These are phyloP conservation scores for Exophiala viscosa DNA, from an alignment of 2,329 filamentous ascomycete genomes.

Conservation along the genomic window DNA sequence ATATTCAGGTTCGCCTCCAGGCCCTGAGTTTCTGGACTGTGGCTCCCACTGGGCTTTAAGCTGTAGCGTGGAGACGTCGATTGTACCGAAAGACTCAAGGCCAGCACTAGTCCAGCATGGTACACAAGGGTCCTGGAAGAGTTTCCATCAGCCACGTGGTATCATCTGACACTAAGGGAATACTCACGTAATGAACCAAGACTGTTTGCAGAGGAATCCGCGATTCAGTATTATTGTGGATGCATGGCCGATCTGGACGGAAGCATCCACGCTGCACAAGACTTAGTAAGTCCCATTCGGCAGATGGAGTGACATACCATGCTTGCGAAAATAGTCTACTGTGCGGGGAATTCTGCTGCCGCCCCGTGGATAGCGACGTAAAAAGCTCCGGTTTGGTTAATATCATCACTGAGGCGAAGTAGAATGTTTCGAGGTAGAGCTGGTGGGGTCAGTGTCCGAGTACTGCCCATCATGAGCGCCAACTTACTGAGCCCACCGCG, in stretches of 20 bases:
- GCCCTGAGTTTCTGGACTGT: neutral
- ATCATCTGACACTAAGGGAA: neutral
- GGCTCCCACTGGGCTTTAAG: neutral
- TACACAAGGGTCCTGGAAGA: neutral
- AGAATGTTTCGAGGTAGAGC: slow-evolving; percentile 4
- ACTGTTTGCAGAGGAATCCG: neutral
- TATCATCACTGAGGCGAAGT: neutral
- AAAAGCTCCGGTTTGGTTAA: slow-evolving; percentile 3
- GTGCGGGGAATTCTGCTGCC: neutral
- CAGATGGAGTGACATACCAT: neutral
- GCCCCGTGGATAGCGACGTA: neutral
- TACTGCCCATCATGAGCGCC: neutral
- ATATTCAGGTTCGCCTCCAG: neutral
- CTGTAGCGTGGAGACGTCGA: neutral
- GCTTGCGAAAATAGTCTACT: neutral
- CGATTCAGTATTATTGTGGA: neutral
- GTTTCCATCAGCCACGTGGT: neutral
- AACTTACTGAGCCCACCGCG: neutral
- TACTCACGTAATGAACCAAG: neutral
- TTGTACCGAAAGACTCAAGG: slow-evolving; percentile 2
- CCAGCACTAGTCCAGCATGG: slow-evolving; percentile 1
- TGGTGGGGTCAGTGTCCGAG: neutral
- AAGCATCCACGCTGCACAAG: neutral
- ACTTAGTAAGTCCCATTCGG: neutral
- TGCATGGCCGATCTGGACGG: neutral